Conservation (phyloP, 768 basidiomycete genomes). For the Boletus sp. region DNA sequence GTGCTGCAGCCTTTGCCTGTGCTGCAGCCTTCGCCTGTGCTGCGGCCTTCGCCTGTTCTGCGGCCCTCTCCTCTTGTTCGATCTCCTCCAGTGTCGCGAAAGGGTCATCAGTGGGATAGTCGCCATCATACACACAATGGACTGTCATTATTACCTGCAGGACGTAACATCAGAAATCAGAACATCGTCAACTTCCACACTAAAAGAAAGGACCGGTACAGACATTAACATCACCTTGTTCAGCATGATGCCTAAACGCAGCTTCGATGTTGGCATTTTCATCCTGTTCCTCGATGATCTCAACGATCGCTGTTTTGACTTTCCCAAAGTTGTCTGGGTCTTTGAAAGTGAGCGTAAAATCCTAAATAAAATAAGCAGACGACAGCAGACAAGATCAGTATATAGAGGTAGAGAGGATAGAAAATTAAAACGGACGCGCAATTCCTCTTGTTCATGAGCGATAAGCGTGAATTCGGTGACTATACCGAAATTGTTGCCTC, state of each 20-base stretch:
- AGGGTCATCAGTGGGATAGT: neutral
- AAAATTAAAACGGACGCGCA: neutral
- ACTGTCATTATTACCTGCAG: neutral
- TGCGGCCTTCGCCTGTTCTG: no score
- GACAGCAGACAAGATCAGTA: neutral
- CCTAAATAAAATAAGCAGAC: neutral
- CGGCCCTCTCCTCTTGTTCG: no score
- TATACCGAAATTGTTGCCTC: conserved; percentile 29
- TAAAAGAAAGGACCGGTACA: neutral
- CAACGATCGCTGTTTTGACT: conserved; percentile 9
- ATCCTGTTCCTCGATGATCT: neutral
- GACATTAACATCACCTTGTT: neutral
- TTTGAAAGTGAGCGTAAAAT: neutral
- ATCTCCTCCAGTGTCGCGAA: neutral
- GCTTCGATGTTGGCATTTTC: conserved; percentile 9
- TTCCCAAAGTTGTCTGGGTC: neutral
- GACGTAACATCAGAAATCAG: no score
- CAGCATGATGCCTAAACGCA: conserved; percentile 3
- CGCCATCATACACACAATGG: conserved; percentile 3
- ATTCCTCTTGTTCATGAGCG: conserved; percentile 14
- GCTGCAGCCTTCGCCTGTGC: no score
- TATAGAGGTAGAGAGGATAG: neutral
- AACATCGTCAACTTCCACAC: neutral
- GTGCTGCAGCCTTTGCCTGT: no score
- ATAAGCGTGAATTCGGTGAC: conserved; percentile 14